These are phyloP conservation scores for Kazachstania sp. DNA, from an alignment of 1,139 yeast genomes.

Conservation along the genomic window DNA sequence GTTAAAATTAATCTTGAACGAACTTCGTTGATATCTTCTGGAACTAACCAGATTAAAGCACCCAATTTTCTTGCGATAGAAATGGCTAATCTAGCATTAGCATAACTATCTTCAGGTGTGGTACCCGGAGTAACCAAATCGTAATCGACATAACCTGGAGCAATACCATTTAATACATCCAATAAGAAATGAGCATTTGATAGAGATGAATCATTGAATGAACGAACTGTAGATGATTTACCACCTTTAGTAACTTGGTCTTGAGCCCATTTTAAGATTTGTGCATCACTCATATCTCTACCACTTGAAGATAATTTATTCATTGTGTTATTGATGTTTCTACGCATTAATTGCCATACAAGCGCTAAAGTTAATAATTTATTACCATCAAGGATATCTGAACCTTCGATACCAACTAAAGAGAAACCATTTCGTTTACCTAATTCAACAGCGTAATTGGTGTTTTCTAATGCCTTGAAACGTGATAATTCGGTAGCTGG, in stretches of 20 bases:
- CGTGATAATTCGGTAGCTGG: slow-evolving; percentile 68
- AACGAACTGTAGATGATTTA: slow-evolving; percentile 57
- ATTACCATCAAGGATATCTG: slow-evolving; percentile 92
- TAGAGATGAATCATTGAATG: slow-evolving; percentile 74
- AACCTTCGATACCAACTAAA: slow-evolving; percentile 95
- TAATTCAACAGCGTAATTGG: slow-evolving; percentile 90
- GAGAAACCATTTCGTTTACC: slow-evolving; percentile 92
- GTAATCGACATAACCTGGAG: slow-evolving; percentile 96
- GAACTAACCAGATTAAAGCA: slow-evolving; percentile 95
- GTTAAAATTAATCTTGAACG: slow-evolving; percentile 89
- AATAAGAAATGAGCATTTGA: slow-evolving; percentile 72
- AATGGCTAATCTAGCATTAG: slow-evolving; percentile 93
- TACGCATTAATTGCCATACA: slow-evolving; percentile 98
- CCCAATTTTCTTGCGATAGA: slow-evolving; percentile 98
- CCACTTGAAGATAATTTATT: slow-evolving; percentile 65
- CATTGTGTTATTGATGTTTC: slow-evolving; percentile 81
- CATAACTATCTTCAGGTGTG: slow-evolving; percentile 78
- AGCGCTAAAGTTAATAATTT: slow-evolving; percentile 85
- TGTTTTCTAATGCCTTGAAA: slow-evolving; percentile 91
- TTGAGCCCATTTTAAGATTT: slow-evolving; percentile 92
- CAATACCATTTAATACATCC: slow-evolving; percentile 85
- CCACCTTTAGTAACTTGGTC: slow-evolving; percentile 80
- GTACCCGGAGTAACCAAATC: slow-evolving; percentile 74
- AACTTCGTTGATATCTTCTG: slow-evolving; percentile 97
- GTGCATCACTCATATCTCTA: slow-evolving; percentile 67